Conservation (phyloP, 2,329 filamentous ascomycete species). For the Leptographium lundbergii region DNA sequence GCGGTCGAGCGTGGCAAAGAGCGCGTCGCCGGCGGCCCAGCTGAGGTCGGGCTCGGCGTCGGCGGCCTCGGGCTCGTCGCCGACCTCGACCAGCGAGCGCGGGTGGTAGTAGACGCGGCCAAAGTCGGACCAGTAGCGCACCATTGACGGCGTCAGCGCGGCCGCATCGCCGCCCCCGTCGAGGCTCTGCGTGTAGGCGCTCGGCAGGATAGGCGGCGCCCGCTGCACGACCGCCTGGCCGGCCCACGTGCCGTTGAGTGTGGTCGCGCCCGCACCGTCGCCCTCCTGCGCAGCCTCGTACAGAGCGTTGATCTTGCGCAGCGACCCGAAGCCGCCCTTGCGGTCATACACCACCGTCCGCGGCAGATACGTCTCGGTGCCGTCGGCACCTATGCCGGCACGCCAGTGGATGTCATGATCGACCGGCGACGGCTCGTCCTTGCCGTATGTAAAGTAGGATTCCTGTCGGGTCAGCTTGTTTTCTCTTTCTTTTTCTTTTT, state of each 20-base stretch:
- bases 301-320: conserved; percentile 77
- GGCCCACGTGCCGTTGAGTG: conserved; percentile 24
- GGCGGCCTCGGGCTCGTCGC: conserved; percentile 8
- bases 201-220: conserved; percentile 53
- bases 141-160: conserved; percentile 49
- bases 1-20: conserved; percentile 60
- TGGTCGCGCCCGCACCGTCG: conserved; percentile 7
- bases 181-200: conserved; percentile 66
- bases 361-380: conserved; percentile 83
- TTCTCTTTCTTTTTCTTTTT: neutral
- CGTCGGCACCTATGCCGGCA: conserved; percentile 68
- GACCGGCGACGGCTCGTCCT: conserved; percentile 48
- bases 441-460: conserved; percentile 87
- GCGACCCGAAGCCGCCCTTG: conserved; percentile 81
- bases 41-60: conserved; percentile 14
- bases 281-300: conserved; percentile 46
- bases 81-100: conserved; percentile 67
- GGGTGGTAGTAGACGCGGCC: conserved; percentile 89
- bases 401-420: conserved; percentile 86
- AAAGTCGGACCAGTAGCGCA: conserved; percentile 97
- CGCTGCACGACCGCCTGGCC: conserved; percentile 56
- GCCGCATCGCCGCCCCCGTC: conserved; percentile 56
- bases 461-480: conserved; percentile 42
- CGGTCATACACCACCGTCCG: conserved; percentile 89
- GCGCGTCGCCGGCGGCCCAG: conserved; percentile 59